Conservation (phyloP, 208 protist species). For the Leishmania tarentolae region DNA sequence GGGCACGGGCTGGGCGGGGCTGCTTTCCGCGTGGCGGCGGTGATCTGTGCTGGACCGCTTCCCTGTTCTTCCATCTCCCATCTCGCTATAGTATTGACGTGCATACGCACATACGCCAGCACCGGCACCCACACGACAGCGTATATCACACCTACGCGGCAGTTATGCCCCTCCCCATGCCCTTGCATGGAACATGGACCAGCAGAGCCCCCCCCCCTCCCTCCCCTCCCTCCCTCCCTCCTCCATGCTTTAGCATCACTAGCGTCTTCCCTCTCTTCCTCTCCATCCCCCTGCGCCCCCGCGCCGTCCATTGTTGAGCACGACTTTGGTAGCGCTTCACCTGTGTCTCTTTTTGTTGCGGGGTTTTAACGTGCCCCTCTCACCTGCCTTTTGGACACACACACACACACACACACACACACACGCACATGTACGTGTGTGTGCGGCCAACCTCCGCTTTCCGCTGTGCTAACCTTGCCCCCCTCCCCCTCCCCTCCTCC, state of each 20-base stretch:
- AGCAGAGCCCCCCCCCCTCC: neutral
- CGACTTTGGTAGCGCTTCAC: neutral
- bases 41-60: neutral
- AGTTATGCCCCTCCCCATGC: too few relatives aligned
- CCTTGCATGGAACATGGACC: neutral
- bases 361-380: neutral
- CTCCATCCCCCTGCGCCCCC: neutral
- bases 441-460: neutral
- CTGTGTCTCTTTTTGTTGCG: neutral
- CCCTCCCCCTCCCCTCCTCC: neutral
- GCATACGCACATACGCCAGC: neutral
- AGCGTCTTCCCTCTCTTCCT: neutral
- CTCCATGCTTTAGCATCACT: neutral
- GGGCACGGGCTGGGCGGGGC: too few relatives aligned
- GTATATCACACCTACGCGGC: too few relatives aligned
- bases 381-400: neutral
- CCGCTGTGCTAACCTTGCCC: too few relatives aligned
- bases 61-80: neutral
- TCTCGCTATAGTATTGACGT: neutral
- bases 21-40: neutral
- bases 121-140: neutral
- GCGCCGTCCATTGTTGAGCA: too few relatives aligned
- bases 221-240: neutral
- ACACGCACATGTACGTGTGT: constrained; percentile 4
- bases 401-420: too few relatives aligned